phyloP scores from a whole-genome alignment of 2,329 filamentous ascomycete genomes.

The Xylariaceae sp. region DNA sequence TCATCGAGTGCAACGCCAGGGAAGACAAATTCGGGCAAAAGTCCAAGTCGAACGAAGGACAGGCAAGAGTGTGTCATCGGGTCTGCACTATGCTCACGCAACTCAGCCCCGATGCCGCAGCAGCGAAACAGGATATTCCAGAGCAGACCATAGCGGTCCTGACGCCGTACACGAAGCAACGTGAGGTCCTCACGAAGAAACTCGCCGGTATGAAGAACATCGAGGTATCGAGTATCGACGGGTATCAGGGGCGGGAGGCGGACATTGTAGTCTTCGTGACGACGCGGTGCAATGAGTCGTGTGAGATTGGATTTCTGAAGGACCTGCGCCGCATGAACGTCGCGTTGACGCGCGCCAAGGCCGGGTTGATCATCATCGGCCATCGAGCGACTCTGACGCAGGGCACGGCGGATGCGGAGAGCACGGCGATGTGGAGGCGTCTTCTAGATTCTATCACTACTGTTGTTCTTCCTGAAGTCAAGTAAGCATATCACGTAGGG shows the following conservation, averaged over 20 bases:
- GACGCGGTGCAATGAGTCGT: slow-evolving; percentile 7
- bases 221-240: slow-evolving; percentile 12
- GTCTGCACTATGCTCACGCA: slow-evolving; percentile 7
- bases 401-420: slow-evolving; percentile 6
- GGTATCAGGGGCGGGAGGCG: slow-evolving; percentile 10
- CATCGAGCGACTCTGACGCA: slow-evolving; percentile 7
- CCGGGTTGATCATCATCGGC: slow-evolving; percentile 9
- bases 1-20: slow-evolving; percentile 1
- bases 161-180: slow-evolving; percentile 9
- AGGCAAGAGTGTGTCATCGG: slow-evolving; percentile 4
- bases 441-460: slow-evolving; percentile 1
- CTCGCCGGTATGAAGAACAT: slow-evolving; percentile 6
- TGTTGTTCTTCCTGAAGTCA: neutral
- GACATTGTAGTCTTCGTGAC: slow-evolving; percentile 12
- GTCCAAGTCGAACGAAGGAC: slow-evolving; percentile 11
- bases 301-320: slow-evolving; percentile 7
- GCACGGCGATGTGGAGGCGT: slow-evolving; percentile 7
- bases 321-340: slow-evolving; percentile 8
- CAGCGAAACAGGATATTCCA: neutral
- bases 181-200: slow-evolving; percentile 9
- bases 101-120: neutral
- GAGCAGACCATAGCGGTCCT: slow-evolving; percentile 11
- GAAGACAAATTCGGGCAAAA: slow-evolving; percentile 4
- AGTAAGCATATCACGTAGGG: neutral
- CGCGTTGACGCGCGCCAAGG: slow-evolving; percentile 4